Conservation (phyloP, 257 asterid species). For the Datura wrightii region DNA sequence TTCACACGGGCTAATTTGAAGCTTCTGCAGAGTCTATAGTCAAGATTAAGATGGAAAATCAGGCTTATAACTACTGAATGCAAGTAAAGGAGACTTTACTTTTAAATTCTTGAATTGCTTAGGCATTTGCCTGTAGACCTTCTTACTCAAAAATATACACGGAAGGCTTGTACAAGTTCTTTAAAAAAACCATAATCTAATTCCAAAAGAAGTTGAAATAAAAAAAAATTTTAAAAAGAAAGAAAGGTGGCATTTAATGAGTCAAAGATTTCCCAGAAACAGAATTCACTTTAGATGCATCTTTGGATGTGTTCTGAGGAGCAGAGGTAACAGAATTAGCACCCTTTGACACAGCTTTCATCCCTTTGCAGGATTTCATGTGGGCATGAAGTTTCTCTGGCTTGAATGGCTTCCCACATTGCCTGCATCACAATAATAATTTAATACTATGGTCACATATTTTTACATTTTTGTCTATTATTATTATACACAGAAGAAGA, state of each 20-base stretch:
- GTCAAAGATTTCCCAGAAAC: slow-evolving; percentile 50
- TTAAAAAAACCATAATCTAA: slow-evolving; percentile 16
- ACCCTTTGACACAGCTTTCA: slow-evolving; percentile 58
- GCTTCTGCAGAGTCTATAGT: neutral
- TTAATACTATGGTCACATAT: neutral
- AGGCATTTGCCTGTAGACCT: slow-evolving; percentile 30
- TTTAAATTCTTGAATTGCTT: slow-evolving; percentile 22
- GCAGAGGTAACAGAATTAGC: slow-evolving; percentile 38
- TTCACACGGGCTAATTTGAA: neutral
- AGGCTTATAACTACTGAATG: neutral
- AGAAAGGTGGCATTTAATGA: slow-evolving; percentile 33
- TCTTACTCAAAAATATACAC: slow-evolving; percentile 37
- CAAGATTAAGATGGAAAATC: neutral
- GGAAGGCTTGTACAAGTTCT: neutral
- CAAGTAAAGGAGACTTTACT: neutral
- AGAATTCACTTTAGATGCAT: slow-evolving; percentile 34
- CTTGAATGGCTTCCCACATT: slow-evolving; percentile 83
- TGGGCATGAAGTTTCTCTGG: slow-evolving; percentile 84
- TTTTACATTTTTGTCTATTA: too few species aligned
- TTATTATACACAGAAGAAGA: neutral
- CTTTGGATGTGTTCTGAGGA: slow-evolving; percentile 42
- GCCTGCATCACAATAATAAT: slow-evolving; percentile 47
- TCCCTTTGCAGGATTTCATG: slow-evolving; percentile 83
- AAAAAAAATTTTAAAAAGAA: neutral
- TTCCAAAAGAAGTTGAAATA: neutral